Percentiles rank a stretch among this genome's conserved stretches.
Evolutionary conservation across 2,329 filamentous ascomycete genomes (phyloP).

Genomic region (Trichoderma simmonsii): DNA sequence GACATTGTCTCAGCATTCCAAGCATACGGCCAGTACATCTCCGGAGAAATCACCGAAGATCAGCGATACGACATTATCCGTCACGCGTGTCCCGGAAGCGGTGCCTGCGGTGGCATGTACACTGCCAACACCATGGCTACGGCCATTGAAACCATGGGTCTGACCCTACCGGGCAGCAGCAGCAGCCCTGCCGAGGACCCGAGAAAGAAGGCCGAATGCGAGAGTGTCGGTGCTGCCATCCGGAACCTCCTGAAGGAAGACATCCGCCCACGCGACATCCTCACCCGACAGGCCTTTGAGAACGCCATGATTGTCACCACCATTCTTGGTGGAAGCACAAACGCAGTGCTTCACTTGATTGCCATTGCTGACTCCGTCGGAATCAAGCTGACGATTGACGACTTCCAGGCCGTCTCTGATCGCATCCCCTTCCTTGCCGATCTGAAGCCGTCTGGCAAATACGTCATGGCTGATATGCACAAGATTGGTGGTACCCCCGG

Average conservation of each 20-base stretch:
- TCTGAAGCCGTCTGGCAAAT: constrained; percentile 81
- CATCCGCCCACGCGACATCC: constrained; percentile 72
- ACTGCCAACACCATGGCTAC: constrained; percentile 94
- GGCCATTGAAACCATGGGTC: constrained; percentile 84
- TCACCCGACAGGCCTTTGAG: constrained; percentile 78
- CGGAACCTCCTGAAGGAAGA: constrained; percentile 72
- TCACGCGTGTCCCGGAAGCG: constrained; percentile 67
- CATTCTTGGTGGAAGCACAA: constrained; percentile 80
- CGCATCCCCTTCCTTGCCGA: constrained; percentile 77
- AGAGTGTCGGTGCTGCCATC: constrained; percentile 68
- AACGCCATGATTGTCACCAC: constrained; percentile 82
- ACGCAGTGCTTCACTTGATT: constrained; percentile 80
- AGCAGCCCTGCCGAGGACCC: constrained; percentile 74
- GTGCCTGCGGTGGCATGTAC: constrained; percentile 84
- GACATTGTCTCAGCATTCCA: constrained; percentile 98
- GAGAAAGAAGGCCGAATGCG: constrained; percentile 70
- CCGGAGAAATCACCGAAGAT: constrained; percentile 86
- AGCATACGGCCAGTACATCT: constrained; percentile 91
- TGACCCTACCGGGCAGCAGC: constrained; percentile 79
- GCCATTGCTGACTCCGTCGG: constrained; percentile 80
- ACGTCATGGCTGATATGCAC: constrained; percentile 80
- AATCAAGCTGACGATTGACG: constrained; percentile 78
- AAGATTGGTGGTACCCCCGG: constrained; percentile 84
- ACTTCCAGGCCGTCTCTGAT: constrained; percentile 81
- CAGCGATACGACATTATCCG: constrained; percentile 92